A percentile compares a stretch with the other conserved stretches of the same genome.
These are phyloP conservation scores for Russula vinacea DNA, from an alignment of 768 basidiomycete genomes.

Conservation along the genomic window DNA sequence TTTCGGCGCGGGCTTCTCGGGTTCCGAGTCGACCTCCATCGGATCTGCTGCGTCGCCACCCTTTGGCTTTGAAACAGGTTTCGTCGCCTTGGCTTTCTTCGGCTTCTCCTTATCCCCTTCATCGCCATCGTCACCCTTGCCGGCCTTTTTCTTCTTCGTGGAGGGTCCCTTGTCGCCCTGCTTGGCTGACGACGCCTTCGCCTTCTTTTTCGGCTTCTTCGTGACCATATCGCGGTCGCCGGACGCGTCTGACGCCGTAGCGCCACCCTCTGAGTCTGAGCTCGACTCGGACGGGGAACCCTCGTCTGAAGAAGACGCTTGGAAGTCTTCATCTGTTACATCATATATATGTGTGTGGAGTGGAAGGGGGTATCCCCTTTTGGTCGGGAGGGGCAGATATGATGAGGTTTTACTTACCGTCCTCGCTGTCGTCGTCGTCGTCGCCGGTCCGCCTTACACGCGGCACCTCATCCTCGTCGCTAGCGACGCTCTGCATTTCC, in stretches of 20 bases:
- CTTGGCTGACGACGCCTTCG: slow-evolving; percentile 42
- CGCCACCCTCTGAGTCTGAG: slow-evolving; percentile 56
- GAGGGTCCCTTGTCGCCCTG: slow-evolving; percentile 36
- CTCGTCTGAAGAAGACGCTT: slow-evolving; percentile 75
- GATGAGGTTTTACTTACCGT: slow-evolving; percentile 44
- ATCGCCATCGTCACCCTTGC: slow-evolving; percentile 30
- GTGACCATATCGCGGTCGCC: slow-evolving; percentile 67
- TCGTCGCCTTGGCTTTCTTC: slow-evolving; percentile 40
- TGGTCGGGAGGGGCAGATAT: background rate
- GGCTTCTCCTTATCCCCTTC: slow-evolving; percentile 37
- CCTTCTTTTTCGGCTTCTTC: slow-evolving; percentile 40
- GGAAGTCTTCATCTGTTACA: slow-evolving; percentile 79
- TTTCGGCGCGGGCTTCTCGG: slow-evolving; percentile 25
- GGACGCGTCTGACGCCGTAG: slow-evolving; percentile 81
- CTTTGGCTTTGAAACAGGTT: slow-evolving; percentile 54
- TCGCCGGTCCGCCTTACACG: slow-evolving; percentile 45
- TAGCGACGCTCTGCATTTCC: slow-evolving; percentile 79
- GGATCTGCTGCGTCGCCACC: slow-evolving; percentile 39
- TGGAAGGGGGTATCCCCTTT: slow-evolving; percentile 4
- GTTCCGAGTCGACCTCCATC: slow-evolving; percentile 42
- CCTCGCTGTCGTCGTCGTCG: slow-evolving; percentile 78
- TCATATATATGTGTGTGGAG: background rate
- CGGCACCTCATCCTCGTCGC: slow-evolving; percentile 61
- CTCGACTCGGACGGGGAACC: slow-evolving; percentile 85
- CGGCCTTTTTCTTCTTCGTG: slow-evolving; percentile 38